Conservation (phyloP, 345 rosid genomes). For the Microcos paniculata region DNA sequence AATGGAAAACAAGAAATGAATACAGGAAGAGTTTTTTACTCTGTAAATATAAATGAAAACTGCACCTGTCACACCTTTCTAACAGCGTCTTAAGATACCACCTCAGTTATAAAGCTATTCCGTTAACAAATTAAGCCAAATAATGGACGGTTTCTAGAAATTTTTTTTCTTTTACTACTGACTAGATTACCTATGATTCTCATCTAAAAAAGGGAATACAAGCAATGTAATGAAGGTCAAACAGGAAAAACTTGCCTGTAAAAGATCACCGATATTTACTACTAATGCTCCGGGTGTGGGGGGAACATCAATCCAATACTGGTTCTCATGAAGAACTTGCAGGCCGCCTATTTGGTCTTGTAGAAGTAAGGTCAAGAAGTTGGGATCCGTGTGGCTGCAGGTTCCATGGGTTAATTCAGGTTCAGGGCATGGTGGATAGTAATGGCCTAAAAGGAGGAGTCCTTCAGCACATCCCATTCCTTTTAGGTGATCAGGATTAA, state of each 20-base stretch:
- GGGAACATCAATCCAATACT: constrained; percentile 33
- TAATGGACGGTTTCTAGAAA: too few species aligned
- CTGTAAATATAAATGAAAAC: background rate
- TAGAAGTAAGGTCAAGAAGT: constrained; percentile 27
- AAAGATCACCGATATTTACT: constrained; percentile 33
- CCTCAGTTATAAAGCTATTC: too few species aligned
- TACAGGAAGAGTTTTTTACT: background rate
- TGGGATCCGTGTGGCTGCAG: constrained; percentile 24
- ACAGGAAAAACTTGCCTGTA: constrained; percentile 24
- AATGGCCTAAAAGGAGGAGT: constrained; percentile 22
- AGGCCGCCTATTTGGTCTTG: constrained; percentile 42
- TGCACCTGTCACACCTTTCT: too few species aligned
- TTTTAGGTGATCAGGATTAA: constrained; percentile 21
- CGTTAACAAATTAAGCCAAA: too few species aligned
- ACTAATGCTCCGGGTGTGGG: constrained; percentile 31
- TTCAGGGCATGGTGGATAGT: constrained; percentile 37
- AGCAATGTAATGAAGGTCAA: background rate
- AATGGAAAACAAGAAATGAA: background rate
- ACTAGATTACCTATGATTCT: background rate
- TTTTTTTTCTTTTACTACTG: too few species aligned
- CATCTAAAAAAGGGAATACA: background rate
- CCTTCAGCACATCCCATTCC: constrained; percentile 23
- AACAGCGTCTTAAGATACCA: too few species aligned
- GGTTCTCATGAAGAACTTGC: constrained; percentile 32
- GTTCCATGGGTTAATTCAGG: constrained; percentile 32